Percentiles rank a stretch among this genome's conserved stretches.
phyloP scores from a whole-genome alignment of 139 green algal genomes.

The Mesostigma viride region DNA sequence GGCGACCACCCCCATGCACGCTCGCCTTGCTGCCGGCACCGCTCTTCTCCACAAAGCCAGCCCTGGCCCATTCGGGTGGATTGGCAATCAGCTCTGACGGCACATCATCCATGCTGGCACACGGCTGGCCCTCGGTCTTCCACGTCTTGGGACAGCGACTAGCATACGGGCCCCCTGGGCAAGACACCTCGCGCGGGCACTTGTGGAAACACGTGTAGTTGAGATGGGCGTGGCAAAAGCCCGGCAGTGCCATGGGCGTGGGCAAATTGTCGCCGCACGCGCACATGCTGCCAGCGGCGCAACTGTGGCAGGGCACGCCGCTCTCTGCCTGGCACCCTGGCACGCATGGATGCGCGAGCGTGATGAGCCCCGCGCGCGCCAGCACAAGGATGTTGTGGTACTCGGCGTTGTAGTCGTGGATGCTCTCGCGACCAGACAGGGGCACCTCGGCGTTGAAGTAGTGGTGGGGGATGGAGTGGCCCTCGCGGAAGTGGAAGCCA shows the following conservation, averaged over 20 bases:
- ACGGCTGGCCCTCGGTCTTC: no score
- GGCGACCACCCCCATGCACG: no score
- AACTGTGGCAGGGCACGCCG: constrained; percentile 8
- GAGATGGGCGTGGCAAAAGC: constrained; percentile 24
- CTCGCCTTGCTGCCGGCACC: no score
- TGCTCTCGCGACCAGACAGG: constrained; percentile 6
- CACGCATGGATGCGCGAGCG: constrained; percentile 21
- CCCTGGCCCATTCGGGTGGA: no score
- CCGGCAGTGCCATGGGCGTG: constrained; percentile 18
- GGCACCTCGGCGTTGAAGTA: constrained; percentile 30
- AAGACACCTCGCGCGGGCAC: no score
- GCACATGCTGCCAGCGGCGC: constrained; percentile 15
- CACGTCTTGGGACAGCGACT: no score
- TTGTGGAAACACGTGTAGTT: constrained; percentile 26
- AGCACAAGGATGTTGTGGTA: no score
- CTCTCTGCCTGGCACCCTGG: constrained; percentile 20
- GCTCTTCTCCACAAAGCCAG: no score
- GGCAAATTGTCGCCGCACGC: constrained; percentile 16
- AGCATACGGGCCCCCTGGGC: no score
- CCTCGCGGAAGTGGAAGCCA: constrained; percentile 22
- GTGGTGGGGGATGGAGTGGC: constrained; percentile 20
- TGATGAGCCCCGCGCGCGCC: constrained; percentile 5
- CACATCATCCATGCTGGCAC: no score
- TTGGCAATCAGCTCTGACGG: no score
- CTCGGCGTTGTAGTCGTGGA: constrained; percentile 26